Evolutionary conservation across 1,284 basidiomycete genomes (phyloP), one percentile per base, ranked within the genome.

Genomic region (Ceratobasidium sp.): DNA sequence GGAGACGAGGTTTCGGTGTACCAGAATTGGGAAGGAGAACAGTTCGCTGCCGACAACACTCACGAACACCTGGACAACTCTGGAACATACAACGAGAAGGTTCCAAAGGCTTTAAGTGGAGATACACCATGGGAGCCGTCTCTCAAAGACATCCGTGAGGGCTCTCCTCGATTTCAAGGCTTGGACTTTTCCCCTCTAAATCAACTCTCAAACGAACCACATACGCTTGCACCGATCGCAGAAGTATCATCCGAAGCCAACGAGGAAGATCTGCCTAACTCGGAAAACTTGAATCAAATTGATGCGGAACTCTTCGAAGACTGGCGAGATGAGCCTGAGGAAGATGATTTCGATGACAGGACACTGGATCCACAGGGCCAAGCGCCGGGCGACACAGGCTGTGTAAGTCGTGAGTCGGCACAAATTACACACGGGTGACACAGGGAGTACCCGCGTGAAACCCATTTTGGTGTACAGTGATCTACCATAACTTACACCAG

Each of bases 1-100:
- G 61, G 73, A 46, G 73, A 75, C 28, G 73, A 75, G 28, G 28
- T 54, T 52, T 26, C 50, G 15, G 61, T 50, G 1, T 28, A 56
- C 17, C 42, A 20, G 54, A 26, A 13, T 26, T 61, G 56, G 73
- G 44, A 33, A 26, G 6, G 44, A 28, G 7, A 26, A 10, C n/a
- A n/a, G 46, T 0, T 33, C 13, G 26, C 20, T 54, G 17, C 15
- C 33, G 28, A 40, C 28, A 5, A 54, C 26, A 46, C 44, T 3
- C 33, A 42, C n/a, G 64, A 48, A 3, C 4, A 10, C 10, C 46
- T 17, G 7, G 46, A 48, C 46, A 48, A 17, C 46, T 10, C 9
- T 12, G 46, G 9, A 48, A 17, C 17, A 12, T 48, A 48, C 52
- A 9, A 26, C 46, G 46, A 17, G n/a, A 23, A 1, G 23, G 52